A percentile compares a stretch with the other conserved stretches of the same genome.
Conservation (phyloP, 2,329 filamentous ascomycete genomes). For the Basipetospora chlamydospora region DNA sequence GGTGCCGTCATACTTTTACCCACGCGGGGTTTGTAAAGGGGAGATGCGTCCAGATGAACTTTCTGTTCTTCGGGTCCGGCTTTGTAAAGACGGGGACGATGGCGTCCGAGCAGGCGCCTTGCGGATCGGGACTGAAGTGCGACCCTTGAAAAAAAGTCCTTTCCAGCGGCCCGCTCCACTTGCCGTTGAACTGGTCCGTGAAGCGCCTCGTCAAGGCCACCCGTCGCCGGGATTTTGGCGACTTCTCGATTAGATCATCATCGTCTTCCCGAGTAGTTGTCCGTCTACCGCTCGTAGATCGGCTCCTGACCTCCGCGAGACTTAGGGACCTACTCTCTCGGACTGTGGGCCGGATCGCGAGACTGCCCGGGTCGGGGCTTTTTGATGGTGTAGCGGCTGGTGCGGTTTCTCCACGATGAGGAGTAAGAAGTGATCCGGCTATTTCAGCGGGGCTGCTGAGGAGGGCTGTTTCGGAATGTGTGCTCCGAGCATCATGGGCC, state of each 20-base stretch:
- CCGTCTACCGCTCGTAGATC: slow-evolving; percentile 2
- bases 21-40: slow-evolving; percentile 43
- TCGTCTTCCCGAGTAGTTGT: too few relatives aligned
- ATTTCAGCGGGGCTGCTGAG: not conserved
- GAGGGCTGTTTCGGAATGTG: not conserved
- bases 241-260: too few relatives aligned
- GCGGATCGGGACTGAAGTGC: not conserved
- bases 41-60: slow-evolving; percentile 42
- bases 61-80: slow-evolving; percentile 9
- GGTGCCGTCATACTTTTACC: slow-evolving; percentile 32
- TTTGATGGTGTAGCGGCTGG: not conserved
- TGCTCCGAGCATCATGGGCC: not conserved
- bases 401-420: not conserved
- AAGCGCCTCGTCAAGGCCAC: slow-evolving; percentile 3
- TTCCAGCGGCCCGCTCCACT: slow-evolving; percentile 5
- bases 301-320: not conserved
- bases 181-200: slow-evolving; percentile 4
- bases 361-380: not conserved
- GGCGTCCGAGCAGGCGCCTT: not conserved
- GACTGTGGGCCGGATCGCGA: not conserved
- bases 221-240: slow-evolving; percentile 1
- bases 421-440: not conserved
- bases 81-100: slow-evolving; percentile 3
- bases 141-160: slow-evolving; percentile 3
- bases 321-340: not conserved